Evolutionary conservation across 257 asterid species (phyloP).

Genomic region (Solanum stenotomum): DNA sequence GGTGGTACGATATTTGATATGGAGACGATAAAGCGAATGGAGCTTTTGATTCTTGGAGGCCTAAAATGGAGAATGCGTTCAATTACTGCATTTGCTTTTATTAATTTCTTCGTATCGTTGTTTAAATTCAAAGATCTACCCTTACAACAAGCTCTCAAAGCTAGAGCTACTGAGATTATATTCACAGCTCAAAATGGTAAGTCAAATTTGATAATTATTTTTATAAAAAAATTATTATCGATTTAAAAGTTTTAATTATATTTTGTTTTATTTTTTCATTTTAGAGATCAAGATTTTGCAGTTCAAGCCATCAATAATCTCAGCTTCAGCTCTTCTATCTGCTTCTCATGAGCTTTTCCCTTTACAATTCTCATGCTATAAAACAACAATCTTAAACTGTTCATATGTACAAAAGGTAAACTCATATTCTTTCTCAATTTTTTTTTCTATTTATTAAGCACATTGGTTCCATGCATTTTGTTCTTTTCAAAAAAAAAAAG

Average conservation of each 20-base stretch:
- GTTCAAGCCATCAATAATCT: slow-evolving; percentile 55
- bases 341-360: slow-evolving; percentile 45
- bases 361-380: slow-evolving; percentile 31
- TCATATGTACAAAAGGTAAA: slow-evolving; percentile 45
- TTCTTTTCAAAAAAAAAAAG: not conserved
- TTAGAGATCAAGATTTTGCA: slow-evolving; percentile 43
- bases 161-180: slow-evolving; percentile 41
- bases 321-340: slow-evolving; percentile 54
- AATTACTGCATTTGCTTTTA: slow-evolving; percentile 44
- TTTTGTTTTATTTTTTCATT: not conserved
- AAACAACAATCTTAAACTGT: slow-evolving; percentile 27
- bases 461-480: not conserved
- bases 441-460: not conserved
- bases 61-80: slow-evolving; percentile 77
- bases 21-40: slow-evolving; percentile 42
- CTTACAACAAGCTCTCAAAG: slow-evolving; percentile 31
- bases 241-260: too few relatives aligned
- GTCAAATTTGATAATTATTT: not conserved
- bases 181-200: slow-evolving; percentile 51
- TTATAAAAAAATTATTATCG: not conserved
- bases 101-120: slow-evolving; percentile 33
- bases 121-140: slow-evolving; percentile 27
- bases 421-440: not conserved
- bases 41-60: slow-evolving; percentile 52
- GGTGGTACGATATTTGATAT: slow-evolving; percentile 28